Evolutionary conservation across 2,329 filamentous ascomycete genomes (phyloP), one percentile per base, ranked within the genome.

Genomic region (Pestalotiopsis sp.): DNA sequence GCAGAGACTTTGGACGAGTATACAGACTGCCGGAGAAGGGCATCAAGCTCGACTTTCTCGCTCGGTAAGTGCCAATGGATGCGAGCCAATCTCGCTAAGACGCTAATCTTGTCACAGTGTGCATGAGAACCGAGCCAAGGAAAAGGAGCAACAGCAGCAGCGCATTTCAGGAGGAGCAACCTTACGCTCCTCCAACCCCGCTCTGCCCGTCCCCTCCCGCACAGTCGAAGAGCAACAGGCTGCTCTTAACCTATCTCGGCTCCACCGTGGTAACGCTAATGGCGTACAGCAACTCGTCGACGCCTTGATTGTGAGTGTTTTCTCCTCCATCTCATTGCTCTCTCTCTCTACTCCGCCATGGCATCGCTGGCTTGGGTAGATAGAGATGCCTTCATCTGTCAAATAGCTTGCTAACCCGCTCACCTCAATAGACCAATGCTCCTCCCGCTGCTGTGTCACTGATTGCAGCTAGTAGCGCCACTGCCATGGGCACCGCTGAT

Each of bases 41-140:
- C 45, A 84, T 94, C 73, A 87, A 92, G 74, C 83, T 90, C 13
- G 90, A 94, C 76, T 94, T 97, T 78, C 89, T 97, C 63, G 83
- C 87, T 69, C 84, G 85, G 87, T 90, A 79, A 79, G 87, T 20
- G 17, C 63, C 27, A 67, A 36, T 14, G 17, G 38, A 6, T 27
- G 56, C 20, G 23, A 9, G 31, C 65, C 56, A 67, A 60, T 67
- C 45, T 67, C 65, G 65, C 65, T 67, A 60, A 67, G 11, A 72
- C 68, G 60, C 70, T 74, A 67, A 74, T 68, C 60, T 20, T 57
- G 59, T 69, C 66, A 14, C 61, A 82, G 80, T 62, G 72, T 78
- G 49, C 78, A 75, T 17, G 63, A 75, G 58, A 75, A 75, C 39
- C 77, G 75, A 68, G 70, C 72, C 67, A 73, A 68, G 49, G 31